Percentiles rank a stretch among this genome's conserved stretches.
phyloP scores from a whole-genome alignment of 495 filamentous ascomycete genomes.

The Trichoderma gamsii region DNA sequence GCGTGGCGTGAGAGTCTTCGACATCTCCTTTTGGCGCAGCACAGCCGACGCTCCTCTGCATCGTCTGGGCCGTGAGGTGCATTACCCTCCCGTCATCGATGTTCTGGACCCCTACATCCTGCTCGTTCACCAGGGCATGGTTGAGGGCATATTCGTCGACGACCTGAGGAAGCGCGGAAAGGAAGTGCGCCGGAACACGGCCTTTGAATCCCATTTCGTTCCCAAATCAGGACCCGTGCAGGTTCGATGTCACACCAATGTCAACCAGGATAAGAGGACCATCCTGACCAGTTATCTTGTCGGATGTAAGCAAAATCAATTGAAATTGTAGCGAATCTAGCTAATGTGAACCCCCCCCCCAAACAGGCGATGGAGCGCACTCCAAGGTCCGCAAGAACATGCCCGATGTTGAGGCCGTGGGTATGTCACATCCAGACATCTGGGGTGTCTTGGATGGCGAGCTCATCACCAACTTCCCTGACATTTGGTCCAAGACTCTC shows the following conservation, averaged over 20 bases:
- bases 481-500: constrained; percentile 62
- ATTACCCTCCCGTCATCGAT: constrained; percentile 54
- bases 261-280: constrained; percentile 36
- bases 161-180: constrained; percentile 56
- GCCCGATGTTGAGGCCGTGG: constrained; percentile 50
- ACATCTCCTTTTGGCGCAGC: constrained; percentile 68
- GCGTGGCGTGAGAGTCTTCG: constrained; percentile 59
- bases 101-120: constrained; percentile 66
- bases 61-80: constrained; percentile 47
- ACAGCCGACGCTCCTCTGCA: constrained; percentile 47
- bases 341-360: constrained; percentile 19
- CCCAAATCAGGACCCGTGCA: constrained; percentile 35
- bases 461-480: constrained; percentile 61
- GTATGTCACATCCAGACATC: constrained; percentile 55
- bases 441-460: constrained; percentile 68
- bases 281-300: constrained; percentile 46
- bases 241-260: constrained; percentile 36
- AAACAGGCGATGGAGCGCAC: constrained; percentile 43
- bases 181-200: constrained; percentile 49
- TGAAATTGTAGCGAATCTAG: constrained; percentile 4
- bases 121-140: constrained; percentile 68
- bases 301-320: constrained; percentile 36
- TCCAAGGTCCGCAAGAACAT: constrained; percentile 50
- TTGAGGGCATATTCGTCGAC: constrained; percentile 60
- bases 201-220: constrained; percentile 48